These are phyloP conservation scores for Mycena maculata DNA, from an alignment of 768 basidiomycete genomes.

Conservation along the genomic window DNA sequence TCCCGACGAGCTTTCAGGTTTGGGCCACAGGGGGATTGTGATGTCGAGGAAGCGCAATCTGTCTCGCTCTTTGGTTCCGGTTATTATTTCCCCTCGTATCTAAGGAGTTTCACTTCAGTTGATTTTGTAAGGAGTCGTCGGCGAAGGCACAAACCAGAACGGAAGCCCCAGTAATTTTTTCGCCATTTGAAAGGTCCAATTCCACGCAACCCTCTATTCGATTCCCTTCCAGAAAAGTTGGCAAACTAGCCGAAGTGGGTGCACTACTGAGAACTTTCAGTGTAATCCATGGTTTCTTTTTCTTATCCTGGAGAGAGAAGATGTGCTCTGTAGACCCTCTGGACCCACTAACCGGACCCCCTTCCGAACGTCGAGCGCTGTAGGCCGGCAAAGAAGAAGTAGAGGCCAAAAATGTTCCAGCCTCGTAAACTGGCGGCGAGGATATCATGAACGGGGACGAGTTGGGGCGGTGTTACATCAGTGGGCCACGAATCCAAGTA, in stretches of 20 bases:
- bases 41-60: conserved; percentile 25
- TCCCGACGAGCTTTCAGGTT: not conserved
- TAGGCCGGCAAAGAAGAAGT: conserved; percentile 23
- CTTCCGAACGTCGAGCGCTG: conserved; percentile 1
- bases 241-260: conserved; percentile 10
- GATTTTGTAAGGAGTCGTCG: not conserved
- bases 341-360: not conserved
- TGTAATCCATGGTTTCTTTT: conserved; percentile 13
- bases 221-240: conserved; percentile 25
- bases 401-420: not conserved
- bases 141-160: conserved; percentile 12
- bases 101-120: not conserved
- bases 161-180: conserved; percentile 19
- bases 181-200: conserved; percentile 8
- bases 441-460: too few species aligned
- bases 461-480: too few species aligned
- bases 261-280: conserved; percentile 27
- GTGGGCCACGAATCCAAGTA: too few species aligned
- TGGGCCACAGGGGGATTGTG: conserved; percentile 17
- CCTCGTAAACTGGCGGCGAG: conserved; percentile 22
- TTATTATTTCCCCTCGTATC: conserved; percentile 24
- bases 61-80: not conserved
- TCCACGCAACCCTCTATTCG: conserved; percentile 22
- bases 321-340: conserved; percentile 26
- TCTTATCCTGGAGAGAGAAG: conserved; percentile 25